Evolutionary conservation across 2,329 filamentous ascomycete species (phyloP), one percentile per base, ranked within the genome.

Genomic region (Raffaelea albimanens): DNA sequence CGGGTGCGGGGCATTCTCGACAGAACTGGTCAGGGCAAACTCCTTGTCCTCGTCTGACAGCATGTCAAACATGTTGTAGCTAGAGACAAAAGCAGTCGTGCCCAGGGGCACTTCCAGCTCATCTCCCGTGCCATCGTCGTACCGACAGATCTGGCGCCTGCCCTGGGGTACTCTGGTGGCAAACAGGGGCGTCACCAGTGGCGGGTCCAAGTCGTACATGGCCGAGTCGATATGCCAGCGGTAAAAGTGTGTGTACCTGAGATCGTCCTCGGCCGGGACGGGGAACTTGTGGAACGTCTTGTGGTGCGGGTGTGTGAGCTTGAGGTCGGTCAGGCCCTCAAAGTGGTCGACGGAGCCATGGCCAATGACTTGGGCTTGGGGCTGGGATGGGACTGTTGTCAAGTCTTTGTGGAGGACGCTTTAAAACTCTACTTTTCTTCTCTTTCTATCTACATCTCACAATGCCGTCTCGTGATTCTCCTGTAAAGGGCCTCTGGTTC

Each of bases 211-310:
- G n/a, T 76, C 82, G 58, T 88, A 88, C 11, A 88, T 67, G 1
- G 84, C 84, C 3, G 85, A 84, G 56, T 88, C 84, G 43, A 88
- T 87, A 60, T 88, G 84, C 84, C 85, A 88, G 46, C 84, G 70
- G 63, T 85, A 88, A 64, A 87, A 80, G 66, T 65, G 66, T 2
- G 72, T 75, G 49, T 60, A 70, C 2, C 61, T 52, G 47, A 69
- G 70, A 3, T 68, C 61, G 2, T 60, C 58, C 7, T 56, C 48
- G 2, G 57, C 50, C 0, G 80, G 72, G 50, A 87, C 22, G 8
- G 45, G 45, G 19, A 39, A 9, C 23, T 44, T 47, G 40, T 47
- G 45, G 18, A 47, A 47, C 7, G 14, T 43, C 5, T 23, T 38
- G 45, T 90, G 85, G 57, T 90, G 85, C 5, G 85, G 85, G 57